Evolutionary conservation across 495 filamentous ascomycete genomes (phyloP).

Genomic region (Choiromyces venosus): DNA sequence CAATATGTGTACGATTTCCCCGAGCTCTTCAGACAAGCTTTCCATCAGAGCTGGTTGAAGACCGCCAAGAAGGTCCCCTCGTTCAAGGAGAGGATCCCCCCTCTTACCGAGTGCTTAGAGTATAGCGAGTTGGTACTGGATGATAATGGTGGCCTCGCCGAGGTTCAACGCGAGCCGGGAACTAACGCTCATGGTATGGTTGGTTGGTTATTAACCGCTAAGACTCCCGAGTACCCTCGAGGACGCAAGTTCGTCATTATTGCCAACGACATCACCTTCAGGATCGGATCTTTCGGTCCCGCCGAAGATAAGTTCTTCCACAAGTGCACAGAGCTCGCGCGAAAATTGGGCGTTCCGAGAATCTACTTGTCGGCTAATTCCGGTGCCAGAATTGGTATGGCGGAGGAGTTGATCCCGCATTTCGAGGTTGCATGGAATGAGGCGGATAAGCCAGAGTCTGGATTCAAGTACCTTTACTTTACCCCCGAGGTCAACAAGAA

Average conservation of each 20-base stretch:
- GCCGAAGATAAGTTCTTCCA: conserved; percentile 97
- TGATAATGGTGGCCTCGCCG: conserved; percentile 82
- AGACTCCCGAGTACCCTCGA: conserved; percentile 92
- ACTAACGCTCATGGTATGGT: conserved; percentile 97
- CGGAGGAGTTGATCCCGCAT: conserved; percentile 92
- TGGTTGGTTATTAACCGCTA: conserved; percentile 93
- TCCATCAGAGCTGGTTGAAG: conserved; percentile 89
- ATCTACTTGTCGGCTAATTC: conserved; percentile 99
- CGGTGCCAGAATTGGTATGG: conserved; percentile 96
- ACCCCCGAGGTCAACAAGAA: conserved; percentile 78
- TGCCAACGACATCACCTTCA: conserved; percentile 98
- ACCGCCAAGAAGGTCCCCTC: conserved; percentile 63
- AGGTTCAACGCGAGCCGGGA: conserved; percentile 88
- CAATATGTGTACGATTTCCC: conserved; percentile 99
- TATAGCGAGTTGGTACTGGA: conserved; percentile 91
- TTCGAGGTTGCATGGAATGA: conserved; percentile 97
- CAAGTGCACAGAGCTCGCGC: conserved; percentile 94
- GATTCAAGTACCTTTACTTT: conserved; percentile 98
- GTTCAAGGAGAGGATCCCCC: conserved; percentile 73
- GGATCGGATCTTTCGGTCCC: conserved; percentile 96
- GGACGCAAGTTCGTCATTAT: conserved; percentile 91
- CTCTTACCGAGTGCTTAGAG: conserved; percentile 85
- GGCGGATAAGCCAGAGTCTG: conserved; percentile 69
- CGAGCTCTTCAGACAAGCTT: conserved; percentile 95
- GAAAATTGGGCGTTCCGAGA: conserved; percentile 86